Conservation (phyloP, 257 asterid species). For the Lithospermum erythrorhizon region DNA sequence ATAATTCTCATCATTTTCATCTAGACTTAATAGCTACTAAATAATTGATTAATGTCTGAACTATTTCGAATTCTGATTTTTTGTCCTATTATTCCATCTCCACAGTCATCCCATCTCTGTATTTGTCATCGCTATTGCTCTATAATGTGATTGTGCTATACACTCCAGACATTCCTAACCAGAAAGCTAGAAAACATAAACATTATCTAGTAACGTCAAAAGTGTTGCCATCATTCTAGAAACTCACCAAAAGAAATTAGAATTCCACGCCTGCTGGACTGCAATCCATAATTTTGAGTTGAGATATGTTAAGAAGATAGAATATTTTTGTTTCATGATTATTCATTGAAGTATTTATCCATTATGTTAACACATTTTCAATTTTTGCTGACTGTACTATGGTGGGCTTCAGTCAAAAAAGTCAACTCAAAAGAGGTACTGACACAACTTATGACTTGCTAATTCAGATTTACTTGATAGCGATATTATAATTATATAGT, state of each 20-base stretch:
- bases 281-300: not conserved
- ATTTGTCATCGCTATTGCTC: not conserved
- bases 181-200: not conserved
- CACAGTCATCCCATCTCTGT: not conserved
- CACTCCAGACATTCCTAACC: not conserved
- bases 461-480: constrained; percentile 9
- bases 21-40: not conserved
- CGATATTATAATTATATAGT: constrained; percentile 4
- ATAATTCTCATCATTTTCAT: too few species aligned
- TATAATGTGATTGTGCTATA: not conserved
- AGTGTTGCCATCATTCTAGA: not conserved
- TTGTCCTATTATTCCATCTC: too few species aligned
- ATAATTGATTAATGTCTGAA: too few species aligned
- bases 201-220: not conserved
- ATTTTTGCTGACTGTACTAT: constrained; percentile 17
- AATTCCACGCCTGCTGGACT: too few species aligned
- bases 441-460: constrained; percentile 8
- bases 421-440: constrained; percentile 70
- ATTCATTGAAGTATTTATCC: too few species aligned
- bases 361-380: not conserved
- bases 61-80: not conserved
- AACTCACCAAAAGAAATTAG: not conserved
- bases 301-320: not conserved
- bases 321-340: not conserved
- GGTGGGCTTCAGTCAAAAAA: constrained; percentile 47